phyloP scores from a whole-genome alignment of 371 early-diverging fungal genomes.

The Actinomortierella wolfii region DNA sequence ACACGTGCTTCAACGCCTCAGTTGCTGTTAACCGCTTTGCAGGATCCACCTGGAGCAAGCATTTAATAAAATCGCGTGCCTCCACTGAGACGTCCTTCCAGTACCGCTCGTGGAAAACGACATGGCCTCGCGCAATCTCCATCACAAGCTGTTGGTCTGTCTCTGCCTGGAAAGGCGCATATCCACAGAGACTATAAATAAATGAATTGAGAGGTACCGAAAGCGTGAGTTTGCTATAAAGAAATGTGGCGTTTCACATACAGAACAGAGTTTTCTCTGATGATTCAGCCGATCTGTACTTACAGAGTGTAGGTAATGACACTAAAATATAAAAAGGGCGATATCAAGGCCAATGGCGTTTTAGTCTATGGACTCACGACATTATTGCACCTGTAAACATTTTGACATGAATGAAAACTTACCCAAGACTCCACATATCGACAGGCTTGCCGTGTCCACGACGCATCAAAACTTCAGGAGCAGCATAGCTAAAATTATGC shows the following conservation, averaged over 20 bases:
- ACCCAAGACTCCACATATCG: constrained; percentile 82
- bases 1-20: constrained; percentile 84
- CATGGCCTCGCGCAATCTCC: constrained; percentile 66
- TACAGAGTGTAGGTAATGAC: constrained; percentile 75
- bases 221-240: too few species aligned
- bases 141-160: constrained; percentile 65
- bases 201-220: too few species aligned
- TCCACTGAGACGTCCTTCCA: constrained; percentile 80
- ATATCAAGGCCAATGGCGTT: constrained; percentile 6
- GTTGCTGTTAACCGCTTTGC: constrained; percentile 75
- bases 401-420: constrained; percentile 8
- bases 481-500: constrained; percentile 50
- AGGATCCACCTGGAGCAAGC: constrained; percentile 76
- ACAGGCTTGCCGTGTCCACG: constrained; percentile 77
- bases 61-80: constrained; percentile 91
- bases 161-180: constrained; percentile 76
- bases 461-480: constrained; percentile 83
- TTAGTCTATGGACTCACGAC: background rate
- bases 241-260: background rate
- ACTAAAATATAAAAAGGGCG: constrained; percentile 22
- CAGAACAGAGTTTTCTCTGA: background rate
- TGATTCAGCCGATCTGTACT: constrained; percentile 11
- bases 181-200: constrained; percentile 62
- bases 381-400: background rate
- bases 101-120: constrained; percentile 78